Evolutionary conservation across 2,329 filamentous ascomycete genomes (phyloP).

Genomic region (Tolypocladium tundrense): DNA sequence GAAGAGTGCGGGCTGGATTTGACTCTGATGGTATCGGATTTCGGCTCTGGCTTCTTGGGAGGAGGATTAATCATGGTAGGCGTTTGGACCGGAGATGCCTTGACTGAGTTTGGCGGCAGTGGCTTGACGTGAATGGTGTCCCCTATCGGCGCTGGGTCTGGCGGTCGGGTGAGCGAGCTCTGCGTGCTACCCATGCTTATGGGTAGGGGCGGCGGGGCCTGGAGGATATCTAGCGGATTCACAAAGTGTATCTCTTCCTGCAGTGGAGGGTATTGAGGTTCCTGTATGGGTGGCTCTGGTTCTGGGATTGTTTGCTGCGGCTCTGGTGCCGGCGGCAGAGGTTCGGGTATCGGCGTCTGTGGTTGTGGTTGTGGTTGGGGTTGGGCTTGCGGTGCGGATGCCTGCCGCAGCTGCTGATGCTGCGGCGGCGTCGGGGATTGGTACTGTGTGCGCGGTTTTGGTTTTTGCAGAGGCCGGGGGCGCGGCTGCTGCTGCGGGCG

Average conservation of each 20-base stretch:
- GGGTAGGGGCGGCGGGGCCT: slow-evolving; percentile 17
- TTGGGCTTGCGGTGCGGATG: neutral
- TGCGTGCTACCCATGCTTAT: slow-evolving; percentile 12
- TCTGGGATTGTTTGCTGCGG: slow-evolving; percentile 2
- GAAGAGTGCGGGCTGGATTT: slow-evolving; percentile 29
- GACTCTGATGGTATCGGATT: slow-evolving; percentile 8
- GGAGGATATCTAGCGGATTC: slow-evolving; percentile 27
- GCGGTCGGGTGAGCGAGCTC: slow-evolving; percentile 7
- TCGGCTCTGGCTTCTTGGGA: slow-evolving; percentile 5
- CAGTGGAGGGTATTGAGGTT: neutral
- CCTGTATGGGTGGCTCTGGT: neutral
- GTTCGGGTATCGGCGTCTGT: slow-evolving; percentile 4
- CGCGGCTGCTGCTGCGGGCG: slow-evolving; percentile 18
- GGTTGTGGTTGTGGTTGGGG: slow-evolving; percentile 9
- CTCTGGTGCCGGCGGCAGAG: slow-evolving; percentile 1
- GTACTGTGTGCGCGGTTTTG: slow-evolving; percentile 10
- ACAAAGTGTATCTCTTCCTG: slow-evolving; percentile 20
- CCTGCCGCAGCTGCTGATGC: slow-evolving; percentile 3
- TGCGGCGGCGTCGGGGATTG: slow-evolving; percentile 7
- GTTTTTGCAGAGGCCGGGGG: slow-evolving; percentile 20
- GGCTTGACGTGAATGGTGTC: slow-evolving; percentile 5
- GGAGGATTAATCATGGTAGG: slow-evolving; percentile 4
- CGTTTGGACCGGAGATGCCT: slow-evolving; percentile 6
- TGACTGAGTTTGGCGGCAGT: neutral
- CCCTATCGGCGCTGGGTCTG: slow-evolving; percentile 3